phyloP scores from a whole-genome alignment of 352 stramenopile genomes.

The Phytophthora pisi region DNA sequence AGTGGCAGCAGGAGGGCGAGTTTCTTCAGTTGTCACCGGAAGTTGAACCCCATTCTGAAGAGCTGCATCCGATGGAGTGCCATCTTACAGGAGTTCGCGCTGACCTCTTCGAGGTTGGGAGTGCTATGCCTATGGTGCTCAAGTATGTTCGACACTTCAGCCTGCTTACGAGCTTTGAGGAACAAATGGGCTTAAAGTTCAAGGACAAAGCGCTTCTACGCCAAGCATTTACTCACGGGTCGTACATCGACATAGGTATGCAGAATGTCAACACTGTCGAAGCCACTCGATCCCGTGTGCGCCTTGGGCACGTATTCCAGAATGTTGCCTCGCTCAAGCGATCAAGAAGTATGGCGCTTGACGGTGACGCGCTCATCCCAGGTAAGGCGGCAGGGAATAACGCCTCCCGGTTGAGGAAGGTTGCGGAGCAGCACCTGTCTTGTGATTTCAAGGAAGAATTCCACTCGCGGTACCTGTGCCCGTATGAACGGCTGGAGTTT shows the following conservation, averaged over 20 bases:
- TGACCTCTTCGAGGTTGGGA: constrained; percentile 84
- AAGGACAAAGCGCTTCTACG: constrained; percentile 79
- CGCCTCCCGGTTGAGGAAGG: constrained; percentile 41
- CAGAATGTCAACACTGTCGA: constrained; percentile 86
- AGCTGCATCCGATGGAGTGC: constrained; percentile 54
- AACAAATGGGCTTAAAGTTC: constrained; percentile 64
- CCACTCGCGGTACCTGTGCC: constrained; percentile 75
- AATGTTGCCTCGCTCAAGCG: constrained; percentile 66
- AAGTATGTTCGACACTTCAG: constrained; percentile 85
- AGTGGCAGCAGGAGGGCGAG: constrained; percentile 60
- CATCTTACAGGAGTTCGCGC: constrained; percentile 78
- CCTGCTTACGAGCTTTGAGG: constrained; percentile 69
- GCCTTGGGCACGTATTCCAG: constrained; percentile 75
- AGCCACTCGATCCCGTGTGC: constrained; percentile 74
- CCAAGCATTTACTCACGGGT: constrained; percentile 86
- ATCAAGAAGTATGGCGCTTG: constrained; percentile 55
- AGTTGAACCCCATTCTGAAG: constrained; percentile 48
- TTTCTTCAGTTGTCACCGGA: constrained; percentile 76
- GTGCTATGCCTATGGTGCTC: constrained; percentile 86
- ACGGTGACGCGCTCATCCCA: constrained; percentile 29
- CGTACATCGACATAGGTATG: constrained; percentile 85
- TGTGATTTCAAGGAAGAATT: constrained; percentile 80
- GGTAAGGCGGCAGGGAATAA: constrained; percentile 25
- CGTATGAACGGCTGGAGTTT: constrained; percentile 88
- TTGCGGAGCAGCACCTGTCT: constrained; percentile 66